phyloP scores from a whole-genome alignment of 2,329 filamentous ascomycete species.

The Emydomyces testavorans region DNA sequence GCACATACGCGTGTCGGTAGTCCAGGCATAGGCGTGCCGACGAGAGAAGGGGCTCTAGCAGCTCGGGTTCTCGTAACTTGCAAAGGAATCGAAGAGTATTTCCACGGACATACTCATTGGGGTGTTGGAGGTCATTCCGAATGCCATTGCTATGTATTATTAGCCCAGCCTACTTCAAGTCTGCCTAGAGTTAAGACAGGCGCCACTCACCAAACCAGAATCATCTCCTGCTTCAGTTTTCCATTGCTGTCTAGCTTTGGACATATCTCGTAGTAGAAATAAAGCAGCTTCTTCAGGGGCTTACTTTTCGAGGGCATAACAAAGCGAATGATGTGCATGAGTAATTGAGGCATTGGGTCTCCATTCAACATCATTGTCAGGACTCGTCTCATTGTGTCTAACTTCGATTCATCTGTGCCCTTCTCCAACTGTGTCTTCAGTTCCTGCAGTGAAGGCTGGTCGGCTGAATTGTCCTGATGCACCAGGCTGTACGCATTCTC shows the following conservation, averaged over 20 bases:
- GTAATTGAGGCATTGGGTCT: slow-evolving; percentile 82
- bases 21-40: slow-evolving; percentile 86
- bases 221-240: slow-evolving; percentile 99
- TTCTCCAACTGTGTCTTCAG: slow-evolving; percentile 89
- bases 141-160: slow-evolving; percentile 68
- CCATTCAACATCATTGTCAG: slow-evolving; percentile 96
- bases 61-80: slow-evolving; percentile 88
- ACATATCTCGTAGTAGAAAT: slow-evolving; percentile 99
- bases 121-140: slow-evolving; percentile 89
- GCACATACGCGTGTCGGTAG: slow-evolving; percentile 92
- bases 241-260: slow-evolving; percentile 84
- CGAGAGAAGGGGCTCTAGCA: slow-evolving; percentile 89
- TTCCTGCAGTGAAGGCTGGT: slow-evolving; percentile 81
- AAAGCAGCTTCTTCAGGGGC: slow-evolving; percentile 90
- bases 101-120: slow-evolving; percentile 95
- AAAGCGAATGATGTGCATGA: slow-evolving; percentile 99
- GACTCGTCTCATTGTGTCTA: slow-evolving; percentile 93
- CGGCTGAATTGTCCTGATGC: slow-evolving; percentile 92
- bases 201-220: slow-evolving; percentile 72
- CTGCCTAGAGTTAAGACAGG: too few relatives aligned
- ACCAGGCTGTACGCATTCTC: slow-evolving; percentile 94
- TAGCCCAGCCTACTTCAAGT: too few relatives aligned
- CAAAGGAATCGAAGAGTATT: slow-evolving; percentile 96
- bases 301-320: slow-evolving; percentile 99
- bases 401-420: slow-evolving; percentile 81